Conservation (phyloP, 257 asterid species). For the Gentiana macrophylla region DNA sequence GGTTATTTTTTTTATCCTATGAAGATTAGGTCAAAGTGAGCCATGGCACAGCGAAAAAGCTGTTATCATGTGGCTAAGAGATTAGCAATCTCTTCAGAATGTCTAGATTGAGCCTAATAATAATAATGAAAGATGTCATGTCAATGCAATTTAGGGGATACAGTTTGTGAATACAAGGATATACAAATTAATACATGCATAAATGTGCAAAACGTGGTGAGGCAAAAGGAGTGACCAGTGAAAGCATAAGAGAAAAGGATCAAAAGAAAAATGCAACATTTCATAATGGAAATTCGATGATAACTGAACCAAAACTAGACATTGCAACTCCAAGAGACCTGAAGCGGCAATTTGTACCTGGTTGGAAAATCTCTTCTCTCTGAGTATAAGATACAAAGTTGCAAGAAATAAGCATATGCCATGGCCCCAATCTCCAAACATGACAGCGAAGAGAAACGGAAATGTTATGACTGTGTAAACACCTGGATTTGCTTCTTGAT, state of each 20-base stretch:
- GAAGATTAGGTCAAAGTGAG: no score
- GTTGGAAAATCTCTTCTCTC: constrained; percentile 43
- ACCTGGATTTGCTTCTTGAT: constrained; percentile 60
- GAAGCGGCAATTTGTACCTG: constrained; percentile 24
- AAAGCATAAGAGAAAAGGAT: neutral
- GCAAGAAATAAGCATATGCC: constrained; percentile 55
- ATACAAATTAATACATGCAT: no score
- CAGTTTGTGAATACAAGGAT: neutral
- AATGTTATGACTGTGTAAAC: constrained; percentile 51
- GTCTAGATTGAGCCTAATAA: neutral
- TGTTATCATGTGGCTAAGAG: no score
- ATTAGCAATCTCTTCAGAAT: neutral
- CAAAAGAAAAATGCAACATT: neutral
- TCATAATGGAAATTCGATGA: neutral
- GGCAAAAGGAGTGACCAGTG: neutral
- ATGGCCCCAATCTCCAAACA: constrained; percentile 75
- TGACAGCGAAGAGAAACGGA: constrained; percentile 60
- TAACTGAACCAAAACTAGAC: neutral
- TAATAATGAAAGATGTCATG: neutral
- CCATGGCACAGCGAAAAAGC: no score
- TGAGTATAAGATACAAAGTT: constrained; percentile 33
- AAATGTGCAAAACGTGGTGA: neutral
- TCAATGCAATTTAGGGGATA: neutral
- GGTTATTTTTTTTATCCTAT: no score
- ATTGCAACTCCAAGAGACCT: constrained; percentile 1